Conservation (phyloP, 805 yeast species). For the Blastobotrys muscicola region DNA sequence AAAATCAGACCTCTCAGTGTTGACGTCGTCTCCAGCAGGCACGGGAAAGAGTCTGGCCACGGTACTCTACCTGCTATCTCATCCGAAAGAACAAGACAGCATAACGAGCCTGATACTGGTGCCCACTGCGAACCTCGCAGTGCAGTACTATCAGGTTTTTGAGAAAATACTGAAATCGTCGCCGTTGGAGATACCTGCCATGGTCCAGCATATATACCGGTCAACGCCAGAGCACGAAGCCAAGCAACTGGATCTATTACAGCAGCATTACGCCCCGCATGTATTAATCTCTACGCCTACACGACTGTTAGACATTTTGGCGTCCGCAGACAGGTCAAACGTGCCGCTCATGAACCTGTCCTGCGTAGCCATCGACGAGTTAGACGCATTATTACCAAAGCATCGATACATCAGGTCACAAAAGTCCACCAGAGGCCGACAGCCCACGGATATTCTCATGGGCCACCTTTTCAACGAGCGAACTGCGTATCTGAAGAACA, state of each 20-base stretch:
- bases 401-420: too few species aligned
- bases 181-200: slow-evolving; percentile 2
- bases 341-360: slow-evolving; percentile 12
- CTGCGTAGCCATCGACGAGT: slow-evolving; percentile 23
- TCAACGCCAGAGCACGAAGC: slow-evolving; percentile 10
- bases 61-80: slow-evolving; percentile 19
- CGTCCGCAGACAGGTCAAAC: slow-evolving; percentile 21
- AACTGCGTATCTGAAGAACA: too few species aligned
- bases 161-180: slow-evolving; percentile 8
- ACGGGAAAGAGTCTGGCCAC: slow-evolving; percentile 29
- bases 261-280: slow-evolving; percentile 26
- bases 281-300: slow-evolving; percentile 50
- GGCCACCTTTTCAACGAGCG: too few species aligned
- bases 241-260: slow-evolving; percentile 18
- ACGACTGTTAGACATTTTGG: slow-evolving; percentile 37
- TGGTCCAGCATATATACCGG: slow-evolving; percentile 23
- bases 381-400: slow-evolving; percentile 15
- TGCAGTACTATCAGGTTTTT: slow-evolving; percentile 22
- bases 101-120: slow-evolving; percentile 26
- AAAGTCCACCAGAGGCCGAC: too few species aligned
- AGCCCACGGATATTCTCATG: too few species aligned
- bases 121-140: slow-evolving; percentile 26
- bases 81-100: slow-evolving; percentile 1
- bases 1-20: slow-evolving; percentile 21
- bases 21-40: slow-evolving; percentile 24